A percentile compares a stretch with the other conserved stretches of the same genome.
Evolutionary conservation across 176 grass and related monocot species (phyloP).

Genomic region (Eleusine indica): DNA sequence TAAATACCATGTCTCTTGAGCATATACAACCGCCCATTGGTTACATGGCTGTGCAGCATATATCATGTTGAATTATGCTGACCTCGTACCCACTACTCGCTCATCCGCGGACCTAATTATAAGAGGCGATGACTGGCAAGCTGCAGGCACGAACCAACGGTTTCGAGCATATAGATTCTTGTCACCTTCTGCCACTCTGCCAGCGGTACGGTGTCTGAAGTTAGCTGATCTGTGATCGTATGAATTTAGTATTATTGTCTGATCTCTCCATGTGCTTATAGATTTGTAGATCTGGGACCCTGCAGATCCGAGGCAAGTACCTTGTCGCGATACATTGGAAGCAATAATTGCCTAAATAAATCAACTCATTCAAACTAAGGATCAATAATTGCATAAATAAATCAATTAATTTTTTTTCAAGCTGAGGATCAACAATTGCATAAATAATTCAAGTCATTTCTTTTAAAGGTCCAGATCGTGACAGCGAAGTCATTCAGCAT

Average conservation of each 20-base stretch:
- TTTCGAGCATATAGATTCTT: not conserved
- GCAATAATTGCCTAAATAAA: not conserved
- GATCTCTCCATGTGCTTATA: conserved; percentile 50
- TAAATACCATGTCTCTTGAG: not conserved
- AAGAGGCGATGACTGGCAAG: not conserved
- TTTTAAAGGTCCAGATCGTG: not conserved
- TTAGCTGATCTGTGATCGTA: not conserved
- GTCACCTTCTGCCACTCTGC: not conserved
- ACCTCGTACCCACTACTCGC: no score
- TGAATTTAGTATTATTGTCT: not conserved
- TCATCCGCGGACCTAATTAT: not conserved
- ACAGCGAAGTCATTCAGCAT: not conserved
- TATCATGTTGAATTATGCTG: not conserved
- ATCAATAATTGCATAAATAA: no score
- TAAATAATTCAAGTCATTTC: no score
- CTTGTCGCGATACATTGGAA: not conserved
- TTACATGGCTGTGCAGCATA: not conserved
- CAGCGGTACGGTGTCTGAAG: not conserved
- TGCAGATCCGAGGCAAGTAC: conserved; percentile 2
- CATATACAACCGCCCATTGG: not conserved
- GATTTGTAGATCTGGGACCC: conserved; percentile 24
- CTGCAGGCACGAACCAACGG: not conserved
- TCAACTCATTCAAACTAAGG: no score
- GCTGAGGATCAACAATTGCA: not conserved
- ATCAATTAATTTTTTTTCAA: no score